phyloP scores from a whole-genome alignment of 345 rosid species.

The Conringia planisiliqua region DNA sequence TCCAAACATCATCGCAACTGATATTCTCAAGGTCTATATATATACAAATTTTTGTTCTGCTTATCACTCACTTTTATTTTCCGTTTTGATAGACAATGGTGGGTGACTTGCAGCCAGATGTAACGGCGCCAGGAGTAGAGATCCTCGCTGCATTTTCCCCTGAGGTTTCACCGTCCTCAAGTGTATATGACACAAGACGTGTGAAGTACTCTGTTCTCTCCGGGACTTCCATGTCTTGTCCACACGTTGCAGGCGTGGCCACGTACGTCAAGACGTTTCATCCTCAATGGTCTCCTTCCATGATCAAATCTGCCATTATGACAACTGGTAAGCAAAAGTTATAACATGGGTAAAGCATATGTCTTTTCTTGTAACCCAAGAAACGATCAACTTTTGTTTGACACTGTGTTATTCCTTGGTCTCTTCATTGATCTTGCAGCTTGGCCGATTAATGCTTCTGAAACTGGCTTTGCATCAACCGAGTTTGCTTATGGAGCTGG shows the following conservation, averaged over 20 bases:
- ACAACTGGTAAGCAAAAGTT: slow-evolving; percentile 32
- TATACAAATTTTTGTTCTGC: background rate
- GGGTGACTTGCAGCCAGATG: slow-evolving; percentile 48
- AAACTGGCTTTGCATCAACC: background rate
- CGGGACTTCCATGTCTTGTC: slow-evolving; percentile 51
- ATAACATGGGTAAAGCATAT: background rate
- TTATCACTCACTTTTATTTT: background rate
- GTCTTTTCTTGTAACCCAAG: background rate
- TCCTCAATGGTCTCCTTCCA: slow-evolving; percentile 50
- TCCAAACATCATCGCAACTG: slow-evolving; percentile 38
- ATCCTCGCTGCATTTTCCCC: slow-evolving; percentile 52
- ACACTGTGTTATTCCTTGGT: background rate
- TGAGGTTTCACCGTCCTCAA: background rate
- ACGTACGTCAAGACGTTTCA: slow-evolving; percentile 40
- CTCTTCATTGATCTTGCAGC: slow-evolving; percentile 20
- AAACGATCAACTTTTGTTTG: background rate
- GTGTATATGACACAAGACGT: background rate
- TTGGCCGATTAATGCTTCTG: slow-evolving; percentile 22
- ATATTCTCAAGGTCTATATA: slow-evolving; percentile 41
- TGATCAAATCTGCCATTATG: slow-evolving; percentile 42
- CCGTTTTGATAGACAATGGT: background rate
- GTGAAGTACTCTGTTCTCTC: slow-evolving; percentile 27
- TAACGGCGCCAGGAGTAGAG: slow-evolving; percentile 50
- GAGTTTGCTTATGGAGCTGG: slow-evolving; percentile 40
- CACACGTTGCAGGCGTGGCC: slow-evolving; percentile 38